Evolutionary conservation across 1,284 basidiomycete species (phyloP), one percentile per base, ranked within the genome.

Genomic region (Ganoderma boninense): DNA sequence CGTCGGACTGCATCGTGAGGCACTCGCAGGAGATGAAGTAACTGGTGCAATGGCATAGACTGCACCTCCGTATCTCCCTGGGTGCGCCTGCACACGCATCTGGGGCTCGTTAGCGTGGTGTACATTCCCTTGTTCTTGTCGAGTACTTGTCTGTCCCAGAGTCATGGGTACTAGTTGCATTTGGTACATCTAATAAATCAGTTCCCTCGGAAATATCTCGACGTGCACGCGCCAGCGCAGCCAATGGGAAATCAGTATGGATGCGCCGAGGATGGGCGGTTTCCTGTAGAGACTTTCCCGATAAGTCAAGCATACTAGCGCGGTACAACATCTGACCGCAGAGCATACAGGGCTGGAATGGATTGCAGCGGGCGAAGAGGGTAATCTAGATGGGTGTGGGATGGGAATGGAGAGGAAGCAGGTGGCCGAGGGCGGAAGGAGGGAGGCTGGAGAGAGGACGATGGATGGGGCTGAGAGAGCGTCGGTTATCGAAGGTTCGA

Each of bases 11-110:
- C 79, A 81, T 86, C 83, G 85, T 80, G 91, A 87, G 92, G 92
- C 74, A 86, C 91, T 93, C 92, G 92, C 92, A 94, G 92, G 90
- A 94, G 91, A 94, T 92, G 87, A 91, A 94, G 77, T 90, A 89
- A 90, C 71, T 89, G 90, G 92, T 87, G 93, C 92, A 92, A 80
- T 42, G 90, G 93, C 92, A 93, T 93, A 93, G 87, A 89, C 87
- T 86, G 67, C 73, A 89, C 92, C 91, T 90, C 92, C 89, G 92
- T 94, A 94, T 94, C 93, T 92, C 90, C 92, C 89, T 86, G 80
- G 84, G 80, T 84, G 85, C 85, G 83, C 77, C 57, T 75, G 79
- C 77, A 71, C 78, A 90, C 87, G 83, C 86, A 84, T 81, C 81
- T 80, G 85, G 91, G 92, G 92, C 86, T 92, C 92, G 92, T 94